Conservation (phyloP, 2,329 filamentous ascomycete species). For the Alternaria triticimaculans region DNA sequence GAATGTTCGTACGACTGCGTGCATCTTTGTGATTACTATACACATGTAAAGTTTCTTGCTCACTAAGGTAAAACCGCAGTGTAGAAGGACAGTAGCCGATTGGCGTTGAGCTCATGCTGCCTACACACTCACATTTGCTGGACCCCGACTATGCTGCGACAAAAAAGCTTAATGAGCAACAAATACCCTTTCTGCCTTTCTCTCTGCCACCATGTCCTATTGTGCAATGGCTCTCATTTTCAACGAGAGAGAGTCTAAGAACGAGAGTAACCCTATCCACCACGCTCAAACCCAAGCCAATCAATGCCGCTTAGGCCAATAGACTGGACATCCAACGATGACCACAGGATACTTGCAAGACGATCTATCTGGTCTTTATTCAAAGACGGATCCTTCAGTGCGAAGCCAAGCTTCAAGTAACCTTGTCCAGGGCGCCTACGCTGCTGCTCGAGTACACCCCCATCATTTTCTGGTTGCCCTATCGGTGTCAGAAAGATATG, state of each 20-base stretch:
- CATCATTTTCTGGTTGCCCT: rapidly evolving
- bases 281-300: neutral
- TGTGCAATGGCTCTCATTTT: too few relatives aligned
- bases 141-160: too few relatives aligned
- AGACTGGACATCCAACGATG: neutral
- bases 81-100: too few relatives aligned
- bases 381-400: rapidly evolving
- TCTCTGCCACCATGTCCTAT: too few relatives aligned
- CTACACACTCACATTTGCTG: too few relatives aligned
- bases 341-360: neutral
- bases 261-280: too few relatives aligned
- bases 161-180: too few relatives aligned
- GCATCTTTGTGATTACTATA: neutral
- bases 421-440: neutral
- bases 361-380: neutral
- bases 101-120: too few relatives aligned
- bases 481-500: neutral
- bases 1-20: neutral
- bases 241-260: too few relatives aligned
- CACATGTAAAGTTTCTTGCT: neutral
- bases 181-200: too few relatives aligned
- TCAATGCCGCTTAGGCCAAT: neutral
- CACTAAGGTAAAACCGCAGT: too few relatives aligned
- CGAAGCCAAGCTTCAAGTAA: neutral
- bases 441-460: rapidly evolving